These are phyloP conservation scores for Flueggea neowawraea DNA, from an alignment of 441 rosid genomes.

Conservation along the genomic window DNA sequence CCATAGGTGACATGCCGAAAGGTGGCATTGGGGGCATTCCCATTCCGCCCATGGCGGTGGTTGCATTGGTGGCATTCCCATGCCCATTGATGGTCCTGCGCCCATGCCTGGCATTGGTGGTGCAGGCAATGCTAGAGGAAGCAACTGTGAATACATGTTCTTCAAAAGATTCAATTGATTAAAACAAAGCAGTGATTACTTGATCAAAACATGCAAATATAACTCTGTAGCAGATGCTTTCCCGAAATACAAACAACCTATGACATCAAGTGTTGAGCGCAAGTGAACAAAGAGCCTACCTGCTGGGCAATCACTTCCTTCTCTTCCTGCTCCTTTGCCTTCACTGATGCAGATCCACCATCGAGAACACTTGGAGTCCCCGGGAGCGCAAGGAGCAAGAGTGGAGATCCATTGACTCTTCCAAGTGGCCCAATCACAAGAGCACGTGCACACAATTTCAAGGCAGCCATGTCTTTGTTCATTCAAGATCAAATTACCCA, in stretches of 20 bases:
- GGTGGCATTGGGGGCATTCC: slow-evolving; percentile 98
- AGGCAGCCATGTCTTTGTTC: too few relatives aligned
- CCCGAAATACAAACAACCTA: background rate
- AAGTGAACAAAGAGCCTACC: slow-evolving; percentile 32
- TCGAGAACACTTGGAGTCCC: too few relatives aligned
- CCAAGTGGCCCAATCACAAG: too few relatives aligned
- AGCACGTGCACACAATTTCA: too few relatives aligned
- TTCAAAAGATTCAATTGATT: slow-evolving; percentile 24
- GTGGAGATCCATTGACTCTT: too few relatives aligned
- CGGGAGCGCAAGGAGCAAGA: too few relatives aligned
- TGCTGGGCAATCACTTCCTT: slow-evolving; percentile 85
- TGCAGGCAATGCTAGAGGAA: slow-evolving; percentile 97
- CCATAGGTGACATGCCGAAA: slow-evolving; percentile 98
- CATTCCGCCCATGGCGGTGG: slow-evolving; percentile 88
- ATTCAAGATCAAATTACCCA: too few relatives aligned
- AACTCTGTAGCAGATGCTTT: too few relatives aligned
- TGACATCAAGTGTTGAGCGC: background rate
- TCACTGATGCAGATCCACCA: too few relatives aligned
- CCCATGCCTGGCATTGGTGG: slow-evolving; percentile 99
- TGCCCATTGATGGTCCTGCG: slow-evolving; percentile 47
- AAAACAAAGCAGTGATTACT: background rate
- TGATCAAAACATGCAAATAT: too few relatives aligned
- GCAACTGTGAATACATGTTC: slow-evolving; percentile 98
- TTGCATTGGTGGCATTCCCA: slow-evolving; percentile 41
- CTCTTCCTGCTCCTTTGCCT: slow-evolving; percentile 85